A percentile compares a stretch with the other conserved stretches of the same genome.
Evolutionary conservation across 179 eudicot species (phyloP).

Genomic region (Actinidia polygama): DNA sequence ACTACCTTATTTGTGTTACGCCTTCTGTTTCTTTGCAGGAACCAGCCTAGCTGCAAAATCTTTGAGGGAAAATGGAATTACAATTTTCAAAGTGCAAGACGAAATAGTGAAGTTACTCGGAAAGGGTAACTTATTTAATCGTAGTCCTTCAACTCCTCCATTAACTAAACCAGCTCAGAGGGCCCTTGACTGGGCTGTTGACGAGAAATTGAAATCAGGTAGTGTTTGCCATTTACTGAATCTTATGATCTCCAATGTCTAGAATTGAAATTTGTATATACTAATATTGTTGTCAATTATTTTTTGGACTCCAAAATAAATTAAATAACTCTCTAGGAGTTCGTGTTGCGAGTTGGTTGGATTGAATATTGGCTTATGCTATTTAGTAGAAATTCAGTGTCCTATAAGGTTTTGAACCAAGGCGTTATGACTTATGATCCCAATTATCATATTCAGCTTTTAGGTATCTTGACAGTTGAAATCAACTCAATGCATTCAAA

Average conservation of each 20-base stretch:
- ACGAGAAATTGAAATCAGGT: conserved; percentile 80
- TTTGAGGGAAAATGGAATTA: conserved; percentile 77
- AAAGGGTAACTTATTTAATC: conserved; percentile 33
- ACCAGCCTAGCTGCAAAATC: conserved; percentile 78
- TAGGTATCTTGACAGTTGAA: not conserved
- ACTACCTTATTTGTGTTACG: not conserved
- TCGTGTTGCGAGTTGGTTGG: not conserved
- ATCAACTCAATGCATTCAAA: not conserved
- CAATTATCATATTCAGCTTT: not conserved
- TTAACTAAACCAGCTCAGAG: conserved; percentile 79
- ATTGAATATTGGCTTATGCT: conserved; percentile 14
- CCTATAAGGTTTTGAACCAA: not conserved
- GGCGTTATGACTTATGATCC: not conserved
- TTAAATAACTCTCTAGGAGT: not conserved
- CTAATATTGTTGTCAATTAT: not conserved
- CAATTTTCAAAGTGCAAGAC: conserved; percentile 73
- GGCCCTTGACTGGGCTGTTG: conserved; percentile 83
- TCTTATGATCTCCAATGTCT: not conserved
- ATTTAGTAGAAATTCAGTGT: not conserved
- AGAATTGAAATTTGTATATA: not conserved
- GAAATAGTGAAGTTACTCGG: conserved; percentile 75
- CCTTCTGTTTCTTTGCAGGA: conserved; percentile 43
- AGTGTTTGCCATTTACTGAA: not conserved
- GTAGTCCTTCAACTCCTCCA: conserved; percentile 76
- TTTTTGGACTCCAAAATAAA: not conserved